Percentiles rank a stretch among this genome's conserved stretches.
Conservation (phyloP, 2,329 filamentous ascomycete species). For the Clonostachys rhizophaga region DNA sequence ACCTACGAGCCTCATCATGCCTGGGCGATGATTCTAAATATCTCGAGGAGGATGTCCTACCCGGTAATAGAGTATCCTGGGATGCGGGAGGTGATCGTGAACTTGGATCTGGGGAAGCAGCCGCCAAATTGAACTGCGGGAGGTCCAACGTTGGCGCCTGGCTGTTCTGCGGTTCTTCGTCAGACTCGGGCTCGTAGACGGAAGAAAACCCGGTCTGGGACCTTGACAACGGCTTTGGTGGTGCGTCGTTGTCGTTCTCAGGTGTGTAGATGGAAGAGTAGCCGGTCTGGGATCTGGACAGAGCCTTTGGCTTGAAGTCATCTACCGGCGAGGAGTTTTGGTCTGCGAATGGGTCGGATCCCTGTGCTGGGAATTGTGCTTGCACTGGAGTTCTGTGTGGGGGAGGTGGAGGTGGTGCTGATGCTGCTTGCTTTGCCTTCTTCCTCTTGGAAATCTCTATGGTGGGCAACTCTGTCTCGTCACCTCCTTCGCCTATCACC, state of each 20-base stretch:
- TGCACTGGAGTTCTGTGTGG: constrained; percentile 4
- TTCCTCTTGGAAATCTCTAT: constrained; percentile 65
- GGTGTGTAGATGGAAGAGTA: constrained; percentile 27
- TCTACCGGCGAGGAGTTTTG: constrained; percentile 4
- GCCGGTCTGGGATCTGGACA: constrained; percentile 56
- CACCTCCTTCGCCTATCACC: constrained; percentile 86
- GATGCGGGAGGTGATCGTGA: neutral
- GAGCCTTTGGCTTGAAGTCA: constrained; percentile 46
- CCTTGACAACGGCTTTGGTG: neutral
- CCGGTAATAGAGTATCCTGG: constrained; percentile 18
- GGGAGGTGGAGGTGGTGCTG: constrained; percentile 19
- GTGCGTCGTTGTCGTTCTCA: constrained; percentile 5
- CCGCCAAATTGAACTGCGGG: neutral
- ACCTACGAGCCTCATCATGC: constrained; percentile 49
- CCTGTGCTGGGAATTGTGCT: constrained; percentile 4
- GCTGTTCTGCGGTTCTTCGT: neutral
- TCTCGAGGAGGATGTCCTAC: constrained; percentile 26
- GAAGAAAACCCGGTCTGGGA: constrained; percentile 31
- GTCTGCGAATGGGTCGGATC: constrained; percentile 6
- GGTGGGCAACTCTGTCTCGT: constrained; percentile 72
- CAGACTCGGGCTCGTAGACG: constrained; percentile 15
- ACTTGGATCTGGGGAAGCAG: neutral
- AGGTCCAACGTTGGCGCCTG: neutral
- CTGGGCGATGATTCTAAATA: constrained; percentile 32
- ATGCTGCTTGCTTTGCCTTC: constrained; percentile 25